phyloP scores from a whole-genome alignment of 176 grass and related monocot genomes.

The Eleusine coracana region DNA sequence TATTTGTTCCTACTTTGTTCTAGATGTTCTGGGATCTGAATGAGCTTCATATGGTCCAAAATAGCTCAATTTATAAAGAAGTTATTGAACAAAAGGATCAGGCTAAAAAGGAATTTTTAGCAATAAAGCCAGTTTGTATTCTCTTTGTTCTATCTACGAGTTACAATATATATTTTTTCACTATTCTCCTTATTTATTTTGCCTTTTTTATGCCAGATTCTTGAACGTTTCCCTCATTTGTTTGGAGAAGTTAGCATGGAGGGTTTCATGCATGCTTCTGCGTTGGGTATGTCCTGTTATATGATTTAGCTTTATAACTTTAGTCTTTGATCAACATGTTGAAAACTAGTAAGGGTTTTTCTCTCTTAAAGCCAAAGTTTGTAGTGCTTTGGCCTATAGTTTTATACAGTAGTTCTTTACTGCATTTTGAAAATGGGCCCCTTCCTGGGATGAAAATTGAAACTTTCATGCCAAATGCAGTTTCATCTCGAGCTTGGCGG shows the following conservation, averaged over 20 bases:
- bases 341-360: neutral
- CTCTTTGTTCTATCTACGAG: conserved; percentile 9
- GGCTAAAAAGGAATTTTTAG: conserved; percentile 44
- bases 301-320: conserved; percentile 1
- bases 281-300: conserved; percentile 53
- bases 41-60: conserved; percentile 46
- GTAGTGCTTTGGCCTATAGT: neutral
- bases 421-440: neutral
- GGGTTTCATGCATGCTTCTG: conserved; percentile 72
- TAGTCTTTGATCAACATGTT: conserved; percentile 11
- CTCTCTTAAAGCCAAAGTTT: neutral
- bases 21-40: conserved; percentile 57
- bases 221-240: conserved; percentile 56
- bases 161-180: neutral
- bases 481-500: conserved; percentile 81
- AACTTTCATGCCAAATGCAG: conserved; percentile 51
- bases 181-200: neutral
- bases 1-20: conserved; percentile 12
- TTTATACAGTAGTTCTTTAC: neutral
- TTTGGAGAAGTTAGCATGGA: conserved; percentile 65
- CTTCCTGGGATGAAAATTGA: conserved; percentile 18
- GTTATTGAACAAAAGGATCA: conserved; percentile 35
- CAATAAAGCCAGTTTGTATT: conserved; percentile 43
- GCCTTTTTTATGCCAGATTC: conserved; percentile 50
- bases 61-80: conserved; percentile 52